Evolutionary conservation across 768 basidiomycete genomes (phyloP).

Genomic region (Russula sp.): DNA sequence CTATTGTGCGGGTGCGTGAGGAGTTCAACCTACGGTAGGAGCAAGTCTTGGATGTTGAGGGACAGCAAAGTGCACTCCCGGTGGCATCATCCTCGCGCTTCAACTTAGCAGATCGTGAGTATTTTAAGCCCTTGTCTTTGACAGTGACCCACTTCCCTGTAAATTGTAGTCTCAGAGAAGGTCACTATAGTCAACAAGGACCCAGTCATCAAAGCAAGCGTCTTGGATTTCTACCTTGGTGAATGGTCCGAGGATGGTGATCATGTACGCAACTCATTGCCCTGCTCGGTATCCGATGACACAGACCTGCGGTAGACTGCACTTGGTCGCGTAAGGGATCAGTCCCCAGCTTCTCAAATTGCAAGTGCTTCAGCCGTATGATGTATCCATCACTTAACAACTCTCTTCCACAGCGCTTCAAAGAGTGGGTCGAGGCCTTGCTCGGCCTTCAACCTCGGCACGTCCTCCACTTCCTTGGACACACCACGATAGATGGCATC

Average conservation of each 20-base stretch:
- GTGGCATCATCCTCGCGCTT: not conserved
- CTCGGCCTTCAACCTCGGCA: conserved; percentile 36
- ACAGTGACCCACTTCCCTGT: not conserved
- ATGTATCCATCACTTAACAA: not conserved
- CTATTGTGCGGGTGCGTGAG: not conserved
- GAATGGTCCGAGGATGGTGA: conserved; percentile 37
- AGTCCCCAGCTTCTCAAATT: conserved; percentile 4
- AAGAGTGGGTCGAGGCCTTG: conserved; percentile 39
- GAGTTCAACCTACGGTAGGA: not conserved
- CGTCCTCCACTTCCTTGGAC: conserved; percentile 33
- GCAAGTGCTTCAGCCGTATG: not conserved
- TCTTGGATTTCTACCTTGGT: conserved; percentile 36
- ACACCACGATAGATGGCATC: conserved; percentile 29
- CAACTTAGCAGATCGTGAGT: conserved; percentile 2
- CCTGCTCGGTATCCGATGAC: not conserved
- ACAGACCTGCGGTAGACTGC: conserved; percentile 1
- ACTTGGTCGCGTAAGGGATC: conserved; percentile 11
- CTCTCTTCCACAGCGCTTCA: conserved; percentile 31
- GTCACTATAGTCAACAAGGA: conserved; percentile 29
- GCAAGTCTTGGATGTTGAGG: not conserved
- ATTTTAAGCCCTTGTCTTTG: not conserved
- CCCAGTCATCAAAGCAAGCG: conserved; percentile 31
- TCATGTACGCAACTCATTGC: conserved; percentile 26
- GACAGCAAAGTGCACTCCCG: not conserved
- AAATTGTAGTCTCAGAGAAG: conserved; percentile 23